Base-by-base conservation (phyloP, 192 early-diverging fungal genomes). In the Cetraspora pellucida region DNA sequence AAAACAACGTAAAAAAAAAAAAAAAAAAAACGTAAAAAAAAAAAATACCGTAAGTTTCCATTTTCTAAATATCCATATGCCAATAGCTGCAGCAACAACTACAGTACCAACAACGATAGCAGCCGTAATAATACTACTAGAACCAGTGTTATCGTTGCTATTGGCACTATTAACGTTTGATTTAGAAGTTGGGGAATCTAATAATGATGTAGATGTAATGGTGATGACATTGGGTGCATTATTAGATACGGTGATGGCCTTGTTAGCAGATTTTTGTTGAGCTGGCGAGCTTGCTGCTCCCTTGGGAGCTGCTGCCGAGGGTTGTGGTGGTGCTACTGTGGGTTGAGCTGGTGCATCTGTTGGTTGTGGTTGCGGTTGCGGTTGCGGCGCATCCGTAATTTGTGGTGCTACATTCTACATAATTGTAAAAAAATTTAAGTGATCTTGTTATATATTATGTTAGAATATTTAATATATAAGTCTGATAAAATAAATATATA, bases 1-100 rank as follows among this genome's bases (percentile, higher is more conserved):
- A 49, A 25, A n/a, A 47, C 2, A 27, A n/a, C n/a, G n/a, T n/a
- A n/a, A n/a, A n/a, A n/a, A n/a, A n/a, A n/a, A n/a, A n/a, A n/a
- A n/a, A n/a, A 8, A 37, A 60, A 27, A 30, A 10, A 43, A 52
- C 8, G 44, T 7, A 43, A 60, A 25, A 37, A 7, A 60, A 58
- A 50, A 17, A 17, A 1, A 80, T 85, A 85, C 83, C 55, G 81
- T 79, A 25, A 84, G 79, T 77, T 86, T 86, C 83, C 83, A 86
- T 79, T 86, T 86, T 80, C 83, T 80, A 74, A 84, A 86, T 60
- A 86, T 81, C 83, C 83, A 86, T 72, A 86, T 83, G 21, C 83
- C 84, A 44, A 85, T 81, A 27, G 84, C 84, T 8, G 84, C 80
- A 43, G 80, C 80, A 45, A 82, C 77, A 25, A 85, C 77, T 27